phyloP scores from a whole-genome alignment of 2,329 filamentous ascomycete species.

The Berkeleyomyces basicola region DNA sequence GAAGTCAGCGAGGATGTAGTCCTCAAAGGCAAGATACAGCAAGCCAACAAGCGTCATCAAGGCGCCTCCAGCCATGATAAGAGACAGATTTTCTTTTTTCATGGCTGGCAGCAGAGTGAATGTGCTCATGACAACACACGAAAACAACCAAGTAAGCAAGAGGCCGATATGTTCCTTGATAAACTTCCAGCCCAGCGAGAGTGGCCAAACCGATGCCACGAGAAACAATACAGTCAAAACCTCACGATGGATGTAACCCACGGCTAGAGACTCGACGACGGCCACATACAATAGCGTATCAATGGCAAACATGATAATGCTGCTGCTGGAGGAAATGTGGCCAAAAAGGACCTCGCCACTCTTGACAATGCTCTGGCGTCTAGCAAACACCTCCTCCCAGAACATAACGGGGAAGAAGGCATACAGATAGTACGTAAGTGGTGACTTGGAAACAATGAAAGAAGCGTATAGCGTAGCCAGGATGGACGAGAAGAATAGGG shows the following conservation, averaged over 20 bases:
- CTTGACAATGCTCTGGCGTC: constrained; percentile 49
- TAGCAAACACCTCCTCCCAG: constrained; percentile 88
- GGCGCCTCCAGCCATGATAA: constrained; percentile 59
- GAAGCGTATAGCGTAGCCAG: constrained; percentile 63
- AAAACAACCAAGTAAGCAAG: constrained; percentile 53
- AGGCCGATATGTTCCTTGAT: constrained; percentile 47
- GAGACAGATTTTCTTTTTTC: constrained; percentile 59
- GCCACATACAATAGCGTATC: constrained; percentile 53
- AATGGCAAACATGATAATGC: constrained; percentile 41
- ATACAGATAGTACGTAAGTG: constrained; percentile 76
- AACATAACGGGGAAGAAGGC: constrained; percentile 84
- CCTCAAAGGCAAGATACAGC: constrained; percentile 66
- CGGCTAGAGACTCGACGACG: constrained; percentile 68
- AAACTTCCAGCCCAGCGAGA: constrained; percentile 56
- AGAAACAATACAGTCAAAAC: constrained; percentile 71
- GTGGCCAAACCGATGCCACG: constrained; percentile 62
- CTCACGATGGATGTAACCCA: constrained; percentile 83
- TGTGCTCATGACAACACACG: constrained; percentile 68
- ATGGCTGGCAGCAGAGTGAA: constrained; percentile 81
- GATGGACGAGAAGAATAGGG: constrained; percentile 54
- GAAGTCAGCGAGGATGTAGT: constrained; percentile 35
- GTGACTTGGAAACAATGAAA: constrained; percentile 64
- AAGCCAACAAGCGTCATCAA: constrained; percentile 65
- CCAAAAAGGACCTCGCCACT: constrained; percentile 54
- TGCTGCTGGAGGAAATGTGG: constrained; percentile 44